Evolutionary conservation across 1,139 yeast species (phyloP), one percentile per base, ranked within the genome.

Genomic region (Scheffersomyces segobiensis): DNA sequence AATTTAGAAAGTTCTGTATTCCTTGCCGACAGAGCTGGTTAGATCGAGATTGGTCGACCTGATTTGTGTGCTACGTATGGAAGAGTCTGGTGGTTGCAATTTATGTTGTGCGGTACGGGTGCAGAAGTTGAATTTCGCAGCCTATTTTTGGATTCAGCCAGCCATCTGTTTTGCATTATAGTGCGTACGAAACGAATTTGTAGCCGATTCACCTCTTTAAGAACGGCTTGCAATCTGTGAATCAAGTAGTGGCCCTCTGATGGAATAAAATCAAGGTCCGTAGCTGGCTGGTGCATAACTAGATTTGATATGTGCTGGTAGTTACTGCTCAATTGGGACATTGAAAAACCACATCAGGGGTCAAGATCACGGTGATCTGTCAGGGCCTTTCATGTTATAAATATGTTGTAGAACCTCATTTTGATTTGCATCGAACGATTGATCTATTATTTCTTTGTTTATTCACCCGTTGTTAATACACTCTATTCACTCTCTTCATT

Each of bases 281-380:
- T n/a, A 48, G 50, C 24, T 20, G 50, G 50, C 50, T 48, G 50
- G 50, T 48, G 50, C 50, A 48, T 48, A n/a, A n/a, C 50, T 48
- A 20, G 14, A 48, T 48, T 48, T 48, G 26, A 48, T 48, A 48
- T 48, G 50, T 48, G 50, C 50, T 48, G 50, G 50, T 48, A 6
- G 10, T 17, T 8, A 24, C 5, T 21, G n/a, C 50, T 19, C 7
- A 20, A 20, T 20, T 21, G 24, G 50, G 50, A 48, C 50, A 20
- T 12, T 14, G 42, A 48, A 20, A 19, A 6, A 20, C 50, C 18
- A 3, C 8, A 20, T 48, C 50, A 48, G 50, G 50, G 24, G 50
- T 24, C 21, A 17, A 14, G 42, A 32, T 32, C 42, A 32, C 42
- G 1, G 32, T 32, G 42, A 32, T 32, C 42, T 32, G 42, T 32